Evolutionary conservation across 495 filamentous ascomycete genomes (phyloP).

Genomic region (Trichoderma virens): DNA sequence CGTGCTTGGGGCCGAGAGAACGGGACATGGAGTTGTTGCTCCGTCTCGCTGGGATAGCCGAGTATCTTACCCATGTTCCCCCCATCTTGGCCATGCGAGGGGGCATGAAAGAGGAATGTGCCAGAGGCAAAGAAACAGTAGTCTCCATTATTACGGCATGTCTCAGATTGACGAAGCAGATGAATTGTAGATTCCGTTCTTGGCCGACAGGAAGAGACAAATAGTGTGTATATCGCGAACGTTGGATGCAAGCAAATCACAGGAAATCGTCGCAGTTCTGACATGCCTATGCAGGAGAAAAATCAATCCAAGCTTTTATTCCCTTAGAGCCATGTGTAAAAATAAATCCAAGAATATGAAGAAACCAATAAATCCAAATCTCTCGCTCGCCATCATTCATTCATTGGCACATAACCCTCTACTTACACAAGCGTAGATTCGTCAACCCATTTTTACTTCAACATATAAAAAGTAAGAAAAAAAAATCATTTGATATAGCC

Average conservation of each 20-base stretch:
- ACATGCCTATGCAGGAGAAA: not conserved
- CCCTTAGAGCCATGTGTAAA: not conserved
- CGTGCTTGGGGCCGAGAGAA: too few species aligned
- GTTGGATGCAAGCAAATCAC: not conserved
- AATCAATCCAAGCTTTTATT: not conserved
- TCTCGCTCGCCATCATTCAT: slow-evolving; percentile 1
- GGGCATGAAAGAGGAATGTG: too few species aligned
- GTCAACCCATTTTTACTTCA: not conserved
- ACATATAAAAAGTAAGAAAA: not conserved
- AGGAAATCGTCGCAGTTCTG: not conserved
- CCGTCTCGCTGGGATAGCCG: too few species aligned
- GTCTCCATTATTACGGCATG: too few species aligned
- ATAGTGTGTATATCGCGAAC: too few species aligned
- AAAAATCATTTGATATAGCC: not conserved
- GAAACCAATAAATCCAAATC: not conserved
- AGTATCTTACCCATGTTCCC: too few species aligned
- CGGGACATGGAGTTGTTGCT: too few species aligned
- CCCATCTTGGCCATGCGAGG: too few species aligned
- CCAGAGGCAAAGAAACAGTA: too few species aligned
- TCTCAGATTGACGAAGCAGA: too few species aligned
- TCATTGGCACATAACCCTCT: not conserved
- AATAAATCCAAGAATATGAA: not conserved
- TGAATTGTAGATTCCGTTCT: too few species aligned
- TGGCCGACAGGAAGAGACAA: too few species aligned
- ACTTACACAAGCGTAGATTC: not conserved